phyloP scores from a whole-genome alignment of 805 yeast genomes.

The Limtongia smithiae region DNA sequence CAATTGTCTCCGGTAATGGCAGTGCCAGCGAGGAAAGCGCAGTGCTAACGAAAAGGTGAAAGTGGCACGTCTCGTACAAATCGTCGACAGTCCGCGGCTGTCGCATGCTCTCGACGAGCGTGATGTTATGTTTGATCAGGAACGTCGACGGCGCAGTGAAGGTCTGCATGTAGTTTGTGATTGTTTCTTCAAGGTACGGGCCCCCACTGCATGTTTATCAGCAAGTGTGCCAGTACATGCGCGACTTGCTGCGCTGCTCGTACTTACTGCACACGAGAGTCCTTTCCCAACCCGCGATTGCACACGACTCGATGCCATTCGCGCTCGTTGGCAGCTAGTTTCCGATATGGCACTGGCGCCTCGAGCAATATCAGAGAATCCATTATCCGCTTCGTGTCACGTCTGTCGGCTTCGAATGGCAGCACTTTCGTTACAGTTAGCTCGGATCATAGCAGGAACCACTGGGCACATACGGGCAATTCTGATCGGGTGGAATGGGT shows the following conservation, averaged over 20 bases:
- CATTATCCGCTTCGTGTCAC: conserved; percentile 8
- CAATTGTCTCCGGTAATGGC: conserved; percentile 13
- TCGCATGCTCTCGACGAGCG: conserved; percentile 13
- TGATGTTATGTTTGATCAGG: conserved; percentile 12
- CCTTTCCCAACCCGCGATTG: conserved; percentile 17
- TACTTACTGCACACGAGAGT: conserved; percentile 13
- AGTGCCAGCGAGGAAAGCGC: conserved; percentile 8
- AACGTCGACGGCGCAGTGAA: conserved; percentile 20
- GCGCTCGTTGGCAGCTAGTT: conserved; percentile 10
- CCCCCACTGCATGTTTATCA: conserved; percentile 11
- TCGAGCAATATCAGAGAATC: conserved; percentile 19
- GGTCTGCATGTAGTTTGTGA: conserved; percentile 18
- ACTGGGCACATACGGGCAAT: conserved; percentile 10
- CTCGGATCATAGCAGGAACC: no score
- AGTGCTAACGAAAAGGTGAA: conserved; percentile 13
- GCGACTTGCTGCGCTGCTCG: no score
- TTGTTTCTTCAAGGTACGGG: conserved; percentile 1
- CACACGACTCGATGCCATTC: conserved; percentile 12
- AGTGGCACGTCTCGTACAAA: conserved; percentile 23
- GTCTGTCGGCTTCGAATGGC: conserved; percentile 16
- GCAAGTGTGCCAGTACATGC: no score
- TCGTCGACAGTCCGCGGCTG: conserved; percentile 13
- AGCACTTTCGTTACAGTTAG: conserved; percentile 6
- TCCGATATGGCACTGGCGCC: conserved; percentile 11
- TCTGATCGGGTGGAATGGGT: conserved; percentile 9